Conservation (phyloP, 257 asterid genomes). For the Ocimum tenuiflorum region DNA sequence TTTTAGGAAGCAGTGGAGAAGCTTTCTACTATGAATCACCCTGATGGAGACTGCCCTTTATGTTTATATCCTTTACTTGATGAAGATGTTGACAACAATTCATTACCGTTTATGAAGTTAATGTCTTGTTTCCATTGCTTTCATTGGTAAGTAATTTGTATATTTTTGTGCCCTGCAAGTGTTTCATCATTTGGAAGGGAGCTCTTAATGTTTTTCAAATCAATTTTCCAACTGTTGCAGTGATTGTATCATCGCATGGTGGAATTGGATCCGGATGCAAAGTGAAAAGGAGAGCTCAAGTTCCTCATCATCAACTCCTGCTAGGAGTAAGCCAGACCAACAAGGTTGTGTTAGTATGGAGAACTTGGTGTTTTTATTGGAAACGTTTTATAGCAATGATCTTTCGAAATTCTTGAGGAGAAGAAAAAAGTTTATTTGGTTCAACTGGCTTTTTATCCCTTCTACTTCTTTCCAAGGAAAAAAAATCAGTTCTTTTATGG, state of each 20-base stretch:
- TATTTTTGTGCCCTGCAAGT: slow-evolving; percentile 4
- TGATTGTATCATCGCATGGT: slow-evolving; percentile 81
- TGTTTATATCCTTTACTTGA: slow-evolving; percentile 75
- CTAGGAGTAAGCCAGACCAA: slow-evolving; percentile 30
- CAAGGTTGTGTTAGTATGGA: slow-evolving; percentile 37
- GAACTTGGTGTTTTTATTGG: background rate
- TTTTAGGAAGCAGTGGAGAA: slow-evolving; percentile 88
- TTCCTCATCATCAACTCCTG: slow-evolving; percentile 36
- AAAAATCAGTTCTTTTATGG: background rate
- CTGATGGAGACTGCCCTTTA: slow-evolving; percentile 86
- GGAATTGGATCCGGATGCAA: slow-evolving; percentile 57
- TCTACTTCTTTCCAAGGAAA: background rate
- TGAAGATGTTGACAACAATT: slow-evolving; percentile 41
- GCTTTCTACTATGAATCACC: slow-evolving; percentile 89
- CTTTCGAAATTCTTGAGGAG: background rate
- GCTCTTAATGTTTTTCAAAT: background rate
- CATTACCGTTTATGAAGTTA: slow-evolving; percentile 78
- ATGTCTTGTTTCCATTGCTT: slow-evolving; percentile 99
- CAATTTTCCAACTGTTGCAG: slow-evolving; percentile 34
- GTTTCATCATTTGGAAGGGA: background rate
- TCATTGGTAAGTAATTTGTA: slow-evolving; percentile 55
- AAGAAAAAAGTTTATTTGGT: background rate
- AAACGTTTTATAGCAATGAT: background rate
- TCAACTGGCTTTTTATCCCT: background rate
- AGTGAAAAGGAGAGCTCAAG: slow-evolving; percentile 36